These are phyloP conservation scores for Odontarrhena argentea DNA, from an alignment of 345 rosid species.

Conservation along the genomic window DNA sequence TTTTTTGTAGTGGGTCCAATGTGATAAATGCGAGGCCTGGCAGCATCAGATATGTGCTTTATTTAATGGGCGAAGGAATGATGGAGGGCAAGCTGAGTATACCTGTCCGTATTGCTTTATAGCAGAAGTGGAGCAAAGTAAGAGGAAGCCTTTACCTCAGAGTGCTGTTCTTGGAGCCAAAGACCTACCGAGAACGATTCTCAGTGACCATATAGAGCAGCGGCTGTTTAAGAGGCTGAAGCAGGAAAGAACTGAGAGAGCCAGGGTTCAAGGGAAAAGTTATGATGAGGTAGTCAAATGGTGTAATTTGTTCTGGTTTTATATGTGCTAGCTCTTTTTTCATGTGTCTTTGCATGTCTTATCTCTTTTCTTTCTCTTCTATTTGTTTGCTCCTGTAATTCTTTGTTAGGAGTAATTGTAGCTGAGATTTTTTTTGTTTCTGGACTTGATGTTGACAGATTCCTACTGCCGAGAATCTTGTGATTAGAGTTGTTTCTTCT, in stretches of 20 bases:
- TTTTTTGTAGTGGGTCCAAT: conserved; percentile 97
- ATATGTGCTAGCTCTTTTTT: conserved; percentile 6
- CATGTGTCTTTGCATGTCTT: conserved; percentile 3
- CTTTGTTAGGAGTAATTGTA: conserved; percentile 16
- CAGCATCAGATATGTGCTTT: conserved; percentile 99
- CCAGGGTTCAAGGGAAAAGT: conserved; percentile 76
- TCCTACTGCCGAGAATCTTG: conserved; percentile 97
- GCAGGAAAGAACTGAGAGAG: conserved; percentile 88
- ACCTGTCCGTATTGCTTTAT: conserved; percentile 99
- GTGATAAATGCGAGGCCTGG: conserved; percentile 99
- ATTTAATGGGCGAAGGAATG: conserved; percentile 97
- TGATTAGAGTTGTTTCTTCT: conserved; percentile 96
- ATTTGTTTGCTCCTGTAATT: conserved; percentile 20
- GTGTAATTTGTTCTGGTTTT: conserved; percentile 14
- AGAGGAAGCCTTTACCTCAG: conserved; percentile 90
- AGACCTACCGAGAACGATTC: conserved; percentile 90
- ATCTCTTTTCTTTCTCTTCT: background rate
- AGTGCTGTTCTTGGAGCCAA: conserved; percentile 99
- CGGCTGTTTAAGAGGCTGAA: conserved; percentile 72
- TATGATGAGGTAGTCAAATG: conserved; percentile 77
- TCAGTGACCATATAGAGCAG: conserved; percentile 97
- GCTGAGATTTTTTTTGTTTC: conserved; percentile 22
- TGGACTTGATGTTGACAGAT: conserved; percentile 52
- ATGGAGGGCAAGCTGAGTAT: conserved; percentile 99
- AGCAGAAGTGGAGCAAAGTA: conserved; percentile 84